Evolutionary conservation across 805 yeast genomes (phyloP).

Genomic region (Lachancea kluyveri): DNA sequence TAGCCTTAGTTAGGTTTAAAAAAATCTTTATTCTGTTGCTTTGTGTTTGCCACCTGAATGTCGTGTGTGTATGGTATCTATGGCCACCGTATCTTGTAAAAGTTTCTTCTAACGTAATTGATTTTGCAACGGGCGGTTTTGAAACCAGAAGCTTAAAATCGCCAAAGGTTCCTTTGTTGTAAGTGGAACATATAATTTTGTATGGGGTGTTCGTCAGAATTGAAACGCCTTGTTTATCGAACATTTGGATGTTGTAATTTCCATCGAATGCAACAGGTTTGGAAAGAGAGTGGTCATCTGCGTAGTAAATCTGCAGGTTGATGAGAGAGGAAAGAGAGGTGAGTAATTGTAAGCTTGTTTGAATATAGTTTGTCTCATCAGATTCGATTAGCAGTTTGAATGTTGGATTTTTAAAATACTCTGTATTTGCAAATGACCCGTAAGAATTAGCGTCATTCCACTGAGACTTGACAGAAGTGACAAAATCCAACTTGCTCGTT

Average conservation of each 20-base stretch:
- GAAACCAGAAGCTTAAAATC: constrained; percentile 2
- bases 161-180: neutral
- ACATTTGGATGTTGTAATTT: constrained; percentile 10
- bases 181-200: constrained; percentile 19
- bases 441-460: constrained; percentile 6
- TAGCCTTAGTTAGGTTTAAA: constrained; percentile 5
- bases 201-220: constrained; percentile 19
- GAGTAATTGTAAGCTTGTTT: constrained; percentile 14
- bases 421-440: constrained; percentile 5
- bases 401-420: constrained; percentile 21
- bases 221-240: constrained; percentile 10
- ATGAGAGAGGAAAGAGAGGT: constrained; percentile 10
- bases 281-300: constrained; percentile 15
- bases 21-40: constrained; percentile 10
- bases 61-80: constrained; percentile 13
- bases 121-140: neutral
- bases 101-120: constrained; percentile 8
- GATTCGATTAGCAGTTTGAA: constrained; percentile 13
- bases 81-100: constrained; percentile 20
- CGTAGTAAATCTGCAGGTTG: constrained; percentile 20
- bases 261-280: constrained; percentile 19
- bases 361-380: constrained; percentile 4
- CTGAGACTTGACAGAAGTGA: constrained; percentile 5
- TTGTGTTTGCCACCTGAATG: constrained; percentile 9
- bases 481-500: constrained; percentile 4